These are phyloP conservation scores for Huntiella savannae DNA, from an alignment of 2,329 filamentous ascomycete genomes.

Conservation along the genomic window DNA sequence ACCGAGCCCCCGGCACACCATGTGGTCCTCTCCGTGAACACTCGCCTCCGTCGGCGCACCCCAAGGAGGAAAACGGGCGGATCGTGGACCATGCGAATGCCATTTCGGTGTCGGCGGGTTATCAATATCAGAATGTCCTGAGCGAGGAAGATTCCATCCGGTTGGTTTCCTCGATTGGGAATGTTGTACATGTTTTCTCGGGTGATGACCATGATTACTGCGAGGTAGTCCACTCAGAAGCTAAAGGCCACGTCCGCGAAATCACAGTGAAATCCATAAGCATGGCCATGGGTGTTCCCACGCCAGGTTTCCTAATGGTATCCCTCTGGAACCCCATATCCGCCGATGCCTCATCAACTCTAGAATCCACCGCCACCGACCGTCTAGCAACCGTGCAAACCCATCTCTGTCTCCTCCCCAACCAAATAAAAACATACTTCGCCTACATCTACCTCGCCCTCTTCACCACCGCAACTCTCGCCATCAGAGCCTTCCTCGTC, in stretches of 20 bases:
- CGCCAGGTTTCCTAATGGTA: conserved; percentile 70
- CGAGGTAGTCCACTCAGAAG: conserved; percentile 59
- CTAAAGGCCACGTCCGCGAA: conserved; percentile 48
- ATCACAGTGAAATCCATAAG: conserved; percentile 91
- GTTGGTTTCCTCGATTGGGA: conserved; percentile 59
- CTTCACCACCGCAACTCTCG: conserved; percentile 29
- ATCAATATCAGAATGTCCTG: conserved; percentile 94
- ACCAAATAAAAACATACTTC: conserved; percentile 70
- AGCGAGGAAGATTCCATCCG: conserved; percentile 55
- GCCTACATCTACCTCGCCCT: conserved; percentile 50
- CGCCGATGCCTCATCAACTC: conserved; percentile 1
- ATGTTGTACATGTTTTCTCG: conserved; percentile 73
- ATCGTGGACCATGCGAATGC: conserved; percentile 50
- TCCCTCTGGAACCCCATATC: conserved; percentile 88
- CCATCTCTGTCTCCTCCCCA: conserved; percentile 75
- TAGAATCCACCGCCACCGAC: conserved; percentile 12
- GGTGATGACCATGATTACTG: conserved; percentile 98
- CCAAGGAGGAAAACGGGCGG: conserved; percentile 13
- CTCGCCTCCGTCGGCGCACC: conserved; percentile 51
- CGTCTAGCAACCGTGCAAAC: conserved; percentile 54
- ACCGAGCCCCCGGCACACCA: conserved; percentile 60
- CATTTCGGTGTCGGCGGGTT: conserved; percentile 58
- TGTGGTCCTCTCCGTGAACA: conserved; percentile 77
- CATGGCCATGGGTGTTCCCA: conserved; percentile 89
- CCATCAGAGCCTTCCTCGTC: conserved; percentile 36